Base-by-base conservation (phyloP, 257 asterid species). In the Plantago ovata region DNA sequence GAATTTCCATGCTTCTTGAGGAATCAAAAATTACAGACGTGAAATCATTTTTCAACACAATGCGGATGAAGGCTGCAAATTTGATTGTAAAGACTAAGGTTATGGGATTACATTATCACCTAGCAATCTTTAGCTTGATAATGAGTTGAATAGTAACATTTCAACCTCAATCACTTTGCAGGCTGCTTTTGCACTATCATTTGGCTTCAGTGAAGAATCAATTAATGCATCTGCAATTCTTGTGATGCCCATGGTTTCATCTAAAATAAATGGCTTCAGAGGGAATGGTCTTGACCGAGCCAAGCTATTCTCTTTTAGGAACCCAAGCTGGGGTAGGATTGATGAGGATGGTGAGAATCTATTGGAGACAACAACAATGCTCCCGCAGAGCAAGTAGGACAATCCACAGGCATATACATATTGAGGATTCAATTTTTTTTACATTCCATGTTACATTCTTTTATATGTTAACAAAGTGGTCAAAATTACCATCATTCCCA, bases 191-290 rank as follows among this genome's bases (percentile, higher is more conserved):
- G 79, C 98, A 39, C 51, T 80, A 56, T 71, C 96, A 50, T 77
- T 81, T 57, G 94, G 94, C 46, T 69, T 87, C 44, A 96, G 96
- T 69, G 95, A 85, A 69, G 77, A 87, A 66, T 78, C 98, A 8
- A 78, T 91, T 16, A 86, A 83, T 36, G 81, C 92, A 38, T 91
- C 98, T 28, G 88, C 94, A 28, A 84, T 91, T 52, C 77, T 91
- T 64, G 95, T 79, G 73, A 91, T 91, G 98, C 98, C 98, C 22
- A 87, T 91, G 96, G 94, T 83, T 61, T 85, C 96, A 13, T 87
- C 98, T 12, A 91, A 87, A 69, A 76, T 85, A 50, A 91, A 79
- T 5, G 98, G 98, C 36, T 91, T 91, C 72, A 81, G 98, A 72
- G 89, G 89, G 53, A 72, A 61, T 56, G 76, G 61, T 48, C 71